phyloP scores from a whole-genome alignment of 1,139 yeast species.

The Taiozyma sp. region DNA sequence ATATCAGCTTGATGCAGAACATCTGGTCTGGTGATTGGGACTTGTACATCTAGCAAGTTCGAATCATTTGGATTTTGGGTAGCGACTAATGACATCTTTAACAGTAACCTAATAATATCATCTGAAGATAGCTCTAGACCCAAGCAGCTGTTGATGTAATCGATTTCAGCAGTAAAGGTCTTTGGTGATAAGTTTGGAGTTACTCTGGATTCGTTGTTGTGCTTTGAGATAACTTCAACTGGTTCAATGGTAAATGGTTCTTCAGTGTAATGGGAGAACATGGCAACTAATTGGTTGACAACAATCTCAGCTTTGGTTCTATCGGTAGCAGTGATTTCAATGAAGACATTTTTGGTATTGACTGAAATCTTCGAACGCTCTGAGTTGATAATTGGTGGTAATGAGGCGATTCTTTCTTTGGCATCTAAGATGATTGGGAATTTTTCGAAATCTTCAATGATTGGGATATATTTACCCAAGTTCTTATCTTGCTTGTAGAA shows the following conservation, averaged over 20 bases:
- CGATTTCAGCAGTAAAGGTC: conserved; percentile 65
- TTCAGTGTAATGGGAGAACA: conserved; percentile 85
- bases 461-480: conserved; percentile 80
- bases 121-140: conserved; percentile 70
- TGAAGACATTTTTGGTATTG: conserved; percentile 80
- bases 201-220: conserved; percentile 70
- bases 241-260: conserved; percentile 85
- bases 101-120: conserved; percentile 63
- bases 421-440: conserved; percentile 87
- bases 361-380: conserved; percentile 84
- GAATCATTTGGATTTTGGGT: conserved; percentile 42
- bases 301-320: conserved; percentile 89
- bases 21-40: conserved; percentile 95
- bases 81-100: conserved; percentile 78
- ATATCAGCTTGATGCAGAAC: conserved; percentile 96
- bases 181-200: conserved; percentile 73
- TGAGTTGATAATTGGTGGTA: conserved; percentile 97
- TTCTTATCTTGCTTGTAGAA: conserved; percentile 90
- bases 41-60: conserved; percentile 57
- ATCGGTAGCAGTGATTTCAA: conserved; percentile 95
- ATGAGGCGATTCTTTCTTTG: conserved; percentile 72
- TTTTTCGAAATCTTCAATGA: conserved; percentile 83
- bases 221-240: conserved; percentile 75
- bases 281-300: conserved; percentile 85
- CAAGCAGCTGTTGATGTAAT: conserved; percentile 86